Percentiles rank a stretch among this genome's conserved stretches.
Evolutionary conservation across 495 filamentous ascomycete species (phyloP).

Genomic region (Penicillium turbatum): DNA sequence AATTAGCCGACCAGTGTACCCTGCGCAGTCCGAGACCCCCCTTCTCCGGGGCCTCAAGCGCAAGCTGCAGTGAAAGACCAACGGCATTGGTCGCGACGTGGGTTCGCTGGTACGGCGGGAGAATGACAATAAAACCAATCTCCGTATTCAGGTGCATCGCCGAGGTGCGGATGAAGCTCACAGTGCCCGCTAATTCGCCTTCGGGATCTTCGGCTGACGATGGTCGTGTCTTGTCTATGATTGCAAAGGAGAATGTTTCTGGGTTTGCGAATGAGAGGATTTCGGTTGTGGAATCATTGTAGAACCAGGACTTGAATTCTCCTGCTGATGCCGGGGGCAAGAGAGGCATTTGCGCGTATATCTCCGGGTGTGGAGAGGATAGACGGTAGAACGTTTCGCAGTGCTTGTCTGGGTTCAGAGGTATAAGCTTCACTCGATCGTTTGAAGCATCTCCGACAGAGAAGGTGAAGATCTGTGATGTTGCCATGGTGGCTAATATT

Average conservation of each 20-base stretch:
- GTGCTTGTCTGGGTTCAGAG: slow-evolving; percentile 17
- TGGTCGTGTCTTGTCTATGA: slow-evolving; percentile 21
- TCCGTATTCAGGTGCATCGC: slow-evolving; percentile 13
- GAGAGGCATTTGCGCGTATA: slow-evolving; percentile 18
- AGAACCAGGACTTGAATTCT: slow-evolving; percentile 14
- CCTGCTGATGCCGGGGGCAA: slow-evolving; percentile 3
- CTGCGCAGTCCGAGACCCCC: slow-evolving; percentile 17
- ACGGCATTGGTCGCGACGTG: slow-evolving; percentile 21
- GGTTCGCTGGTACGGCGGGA: slow-evolving; percentile 23
- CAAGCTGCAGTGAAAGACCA: slow-evolving; percentile 16
- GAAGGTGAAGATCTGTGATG: slow-evolving; percentile 10
- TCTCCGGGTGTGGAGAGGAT: slow-evolving; percentile 12
- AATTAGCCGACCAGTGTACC: slow-evolving; percentile 18
- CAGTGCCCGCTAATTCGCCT: slow-evolving; percentile 22
- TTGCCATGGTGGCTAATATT: slow-evolving; percentile 4
- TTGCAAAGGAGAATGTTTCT: slow-evolving; percentile 20
- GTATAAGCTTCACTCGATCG: slow-evolving; percentile 15
- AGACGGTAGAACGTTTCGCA: slow-evolving; percentile 14
- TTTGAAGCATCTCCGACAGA: slow-evolving; percentile 10
- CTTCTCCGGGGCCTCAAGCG: slow-evolving; percentile 5
- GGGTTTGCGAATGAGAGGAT: slow-evolving; percentile 21
- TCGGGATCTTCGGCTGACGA: slow-evolving; percentile 18
- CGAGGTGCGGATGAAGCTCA: slow-evolving; percentile 20
- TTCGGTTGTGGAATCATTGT: not conserved
- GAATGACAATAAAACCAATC: slow-evolving; percentile 22